Percentiles rank a stretch among this genome's conserved stretches.
Evolutionary conservation across 2,329 filamentous ascomycete genomes (phyloP).

Genomic region (Penicillium frequentans): DNA sequence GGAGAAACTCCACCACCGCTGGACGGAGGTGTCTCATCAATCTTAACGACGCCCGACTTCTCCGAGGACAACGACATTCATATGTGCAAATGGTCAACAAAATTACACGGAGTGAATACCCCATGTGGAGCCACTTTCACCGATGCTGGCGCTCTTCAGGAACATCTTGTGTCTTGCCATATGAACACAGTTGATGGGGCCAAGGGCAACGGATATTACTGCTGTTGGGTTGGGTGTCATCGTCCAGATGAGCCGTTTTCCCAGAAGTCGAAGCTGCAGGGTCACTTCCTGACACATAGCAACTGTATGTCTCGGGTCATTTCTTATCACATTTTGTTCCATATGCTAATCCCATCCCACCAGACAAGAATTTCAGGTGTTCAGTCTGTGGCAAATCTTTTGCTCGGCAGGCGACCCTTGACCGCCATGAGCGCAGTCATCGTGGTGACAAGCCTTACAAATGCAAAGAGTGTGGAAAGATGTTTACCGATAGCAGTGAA

Average conservation of each 20-base stretch:
- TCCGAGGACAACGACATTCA: slow-evolving; percentile 34
- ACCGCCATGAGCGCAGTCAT: slow-evolving; percentile 46
- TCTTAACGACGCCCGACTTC: slow-evolving; percentile 39
- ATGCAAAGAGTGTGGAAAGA: slow-evolving; percentile 42
- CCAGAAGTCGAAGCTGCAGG: slow-evolving; percentile 47
- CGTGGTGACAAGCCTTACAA: slow-evolving; percentile 46
- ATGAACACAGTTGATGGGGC: slow-evolving; percentile 39
- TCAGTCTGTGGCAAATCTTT: slow-evolving; percentile 43
- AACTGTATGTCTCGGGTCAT: slow-evolving; percentile 33
- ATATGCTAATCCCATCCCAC: neutral
- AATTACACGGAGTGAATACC: slow-evolving; percentile 25
- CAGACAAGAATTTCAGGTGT: slow-evolving; percentile 45
- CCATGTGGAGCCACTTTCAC: slow-evolving; percentile 39
- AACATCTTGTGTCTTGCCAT: slow-evolving; percentile 40
- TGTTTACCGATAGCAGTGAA: slow-evolving; percentile 47
- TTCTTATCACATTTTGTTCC: neutral
- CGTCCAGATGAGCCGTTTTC: slow-evolving; percentile 46
- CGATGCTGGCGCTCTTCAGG: slow-evolving; percentile 38
- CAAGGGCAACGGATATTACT: slow-evolving; percentile 45
- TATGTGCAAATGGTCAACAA: slow-evolving; percentile 40
- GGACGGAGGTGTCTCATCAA: slow-evolving; percentile 34
- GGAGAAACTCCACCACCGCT: slow-evolving; percentile 38
- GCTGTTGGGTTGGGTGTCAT: slow-evolving; percentile 45
- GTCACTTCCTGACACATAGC: slow-evolving; percentile 46
- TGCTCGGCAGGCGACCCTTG: slow-evolving; percentile 44